These are phyloP conservation scores for Dactylellina parvicollis DNA, from an alignment of 2,329 filamentous ascomycete species.

Conservation along the genomic window DNA sequence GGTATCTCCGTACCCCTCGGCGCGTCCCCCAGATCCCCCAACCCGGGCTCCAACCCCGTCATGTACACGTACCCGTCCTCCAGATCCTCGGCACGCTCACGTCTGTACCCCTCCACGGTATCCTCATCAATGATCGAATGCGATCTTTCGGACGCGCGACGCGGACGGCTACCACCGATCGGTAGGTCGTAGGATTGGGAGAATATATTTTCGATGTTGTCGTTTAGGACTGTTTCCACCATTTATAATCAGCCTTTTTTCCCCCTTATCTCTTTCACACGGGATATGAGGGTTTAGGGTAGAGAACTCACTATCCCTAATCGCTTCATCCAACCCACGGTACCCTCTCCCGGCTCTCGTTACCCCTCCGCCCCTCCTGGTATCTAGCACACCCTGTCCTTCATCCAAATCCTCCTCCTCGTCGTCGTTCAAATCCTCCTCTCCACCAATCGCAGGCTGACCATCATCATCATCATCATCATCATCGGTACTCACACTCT, in stretches of 20 bases:
- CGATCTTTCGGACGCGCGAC: not conserved
- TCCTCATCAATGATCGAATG: conserved; percentile 25
- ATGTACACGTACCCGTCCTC: conserved; percentile 4
- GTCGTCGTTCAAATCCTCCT: not conserved
- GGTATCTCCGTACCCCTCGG: conserved; percentile 15
- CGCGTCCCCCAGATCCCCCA: not conserved
- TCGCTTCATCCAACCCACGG: no score
- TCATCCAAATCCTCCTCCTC: no score
- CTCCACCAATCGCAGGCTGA: not conserved
- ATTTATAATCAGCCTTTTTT: no score
- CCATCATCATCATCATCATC: not conserved
- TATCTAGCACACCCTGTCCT: no score
- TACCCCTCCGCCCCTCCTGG: no score
- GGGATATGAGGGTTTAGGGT: no score
- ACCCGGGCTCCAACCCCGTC: not conserved
- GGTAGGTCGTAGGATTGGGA: not conserved
- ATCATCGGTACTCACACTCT: not conserved
- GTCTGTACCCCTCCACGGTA: not conserved
- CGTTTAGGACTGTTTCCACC: not conserved
- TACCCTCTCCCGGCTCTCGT: no score
- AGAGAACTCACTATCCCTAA: no score
- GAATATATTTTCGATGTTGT: not conserved
- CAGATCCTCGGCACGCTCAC: conserved; percentile 1
- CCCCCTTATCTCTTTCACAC: no score
- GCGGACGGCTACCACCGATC: not conserved